A percentile compares a stretch with the other conserved stretches of the same genome.
phyloP scores from a whole-genome alignment of 2,329 filamentous ascomycete species.

The Colletotrichum endophyticum region DNA sequence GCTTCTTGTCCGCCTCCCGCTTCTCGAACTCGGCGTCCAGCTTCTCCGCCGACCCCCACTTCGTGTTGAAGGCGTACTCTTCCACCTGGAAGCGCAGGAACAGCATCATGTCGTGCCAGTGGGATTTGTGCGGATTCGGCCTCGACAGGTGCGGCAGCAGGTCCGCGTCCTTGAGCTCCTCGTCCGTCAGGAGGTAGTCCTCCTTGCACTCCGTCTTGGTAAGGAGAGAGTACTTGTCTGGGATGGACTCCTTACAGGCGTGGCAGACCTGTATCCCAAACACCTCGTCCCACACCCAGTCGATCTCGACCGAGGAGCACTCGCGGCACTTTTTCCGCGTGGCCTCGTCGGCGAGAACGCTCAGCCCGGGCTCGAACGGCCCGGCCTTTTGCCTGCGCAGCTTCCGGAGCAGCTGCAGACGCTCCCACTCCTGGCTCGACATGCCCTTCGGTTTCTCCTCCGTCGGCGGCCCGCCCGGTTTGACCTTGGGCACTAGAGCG shows the following conservation, averaged over 20 bases:
- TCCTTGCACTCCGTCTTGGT: constrained; percentile 97
- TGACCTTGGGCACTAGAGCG: constrained; percentile 59
- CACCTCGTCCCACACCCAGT: constrained; percentile 92
- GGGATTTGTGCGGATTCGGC: constrained; percentile 93
- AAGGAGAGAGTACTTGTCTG: constrained; percentile 92
- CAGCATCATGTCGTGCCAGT: constrained; percentile 99
- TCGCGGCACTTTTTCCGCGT: constrained; percentile 80
- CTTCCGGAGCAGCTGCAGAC: constrained; percentile 75
- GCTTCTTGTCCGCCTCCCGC: constrained; percentile 80
- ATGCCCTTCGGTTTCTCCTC: constrained; percentile 83
- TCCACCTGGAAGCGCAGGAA: constrained; percentile 94
- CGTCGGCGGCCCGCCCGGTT: constrained; percentile 34
- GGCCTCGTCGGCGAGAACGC: constrained; percentile 67
- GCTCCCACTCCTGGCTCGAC: constrained; percentile 91
- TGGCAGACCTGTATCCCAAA: constrained; percentile 79
- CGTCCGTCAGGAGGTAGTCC: constrained; percentile 90
- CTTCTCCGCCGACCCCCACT: constrained; percentile 89
- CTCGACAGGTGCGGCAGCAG: constrained; percentile 86
- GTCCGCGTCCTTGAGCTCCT: constrained; percentile 87
- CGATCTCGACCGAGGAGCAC: constrained; percentile 84
- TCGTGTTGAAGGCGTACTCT: constrained; percentile 85
- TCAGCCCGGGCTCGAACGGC: constrained; percentile 89
- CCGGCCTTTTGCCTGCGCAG: constrained; percentile 77
- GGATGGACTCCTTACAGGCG: constrained; percentile 84
- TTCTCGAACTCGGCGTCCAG: constrained; percentile 88